Evolutionary conservation across 352 stramenopile genomes (phyloP).

Genomic region (Globisporangium parvum): DNA sequence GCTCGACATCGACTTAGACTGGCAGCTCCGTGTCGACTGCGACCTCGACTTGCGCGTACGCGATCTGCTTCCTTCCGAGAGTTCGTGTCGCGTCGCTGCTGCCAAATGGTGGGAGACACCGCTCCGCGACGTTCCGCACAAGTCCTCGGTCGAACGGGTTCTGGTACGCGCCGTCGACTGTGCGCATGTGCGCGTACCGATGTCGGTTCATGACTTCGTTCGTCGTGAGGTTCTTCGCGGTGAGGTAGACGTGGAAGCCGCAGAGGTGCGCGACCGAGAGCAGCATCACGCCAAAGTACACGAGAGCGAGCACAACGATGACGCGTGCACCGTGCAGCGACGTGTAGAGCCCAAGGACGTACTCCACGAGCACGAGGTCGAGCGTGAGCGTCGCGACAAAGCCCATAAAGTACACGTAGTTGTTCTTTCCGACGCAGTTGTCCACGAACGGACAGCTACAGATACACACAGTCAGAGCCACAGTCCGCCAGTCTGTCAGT

Average conservation of each 20-base stretch:
- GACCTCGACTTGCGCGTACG: too few species aligned
- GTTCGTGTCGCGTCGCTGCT: too few species aligned
- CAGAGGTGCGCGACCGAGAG: conserved; percentile 47
- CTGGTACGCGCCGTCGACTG: conserved; percentile 16
- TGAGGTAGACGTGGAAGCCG: conserved; percentile 74
- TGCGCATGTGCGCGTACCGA: conserved; percentile 49
- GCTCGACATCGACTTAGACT: too few species aligned
- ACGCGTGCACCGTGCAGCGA: conserved; percentile 28
- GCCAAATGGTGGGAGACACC: conserved; percentile 17
- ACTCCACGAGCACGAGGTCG: conserved; percentile 47
- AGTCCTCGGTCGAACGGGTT: conserved; percentile 35
- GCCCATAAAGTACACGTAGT: conserved; percentile 90
- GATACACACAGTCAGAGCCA: conserved; percentile 24
- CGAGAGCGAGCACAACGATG: conserved; percentile 24
- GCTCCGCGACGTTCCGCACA: conserved; percentile 21
- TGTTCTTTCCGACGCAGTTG: conserved; percentile 97
- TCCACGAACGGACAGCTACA: conserved; percentile 94
- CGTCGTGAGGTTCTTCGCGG: conserved; percentile 62
- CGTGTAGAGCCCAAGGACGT: conserved; percentile 56
- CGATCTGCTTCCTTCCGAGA: too few species aligned
- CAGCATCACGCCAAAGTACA: conserved; percentile 45
- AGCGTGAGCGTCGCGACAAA: conserved; percentile 48
- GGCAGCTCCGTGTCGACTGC: too few species aligned
- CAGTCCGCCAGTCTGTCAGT: too few species aligned
- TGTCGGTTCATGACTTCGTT: conserved; percentile 73